Evolutionary conservation across 2,329 filamentous ascomycete species (phyloP).

Genomic region (Fusarium palustre): DNA sequence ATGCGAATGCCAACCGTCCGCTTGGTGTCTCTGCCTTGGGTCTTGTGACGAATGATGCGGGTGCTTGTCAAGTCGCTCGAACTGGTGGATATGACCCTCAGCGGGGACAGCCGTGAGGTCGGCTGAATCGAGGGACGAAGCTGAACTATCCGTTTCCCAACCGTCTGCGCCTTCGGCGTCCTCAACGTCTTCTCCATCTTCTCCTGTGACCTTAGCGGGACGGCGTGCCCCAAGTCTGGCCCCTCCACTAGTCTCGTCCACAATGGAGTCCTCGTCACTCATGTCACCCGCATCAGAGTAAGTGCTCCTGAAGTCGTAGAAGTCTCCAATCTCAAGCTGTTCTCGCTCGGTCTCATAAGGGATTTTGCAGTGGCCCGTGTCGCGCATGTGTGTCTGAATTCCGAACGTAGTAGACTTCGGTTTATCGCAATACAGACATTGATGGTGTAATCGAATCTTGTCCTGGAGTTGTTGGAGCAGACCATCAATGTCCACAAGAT

Average conservation of each 20-base stretch:
- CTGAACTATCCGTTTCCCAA: slow-evolving; percentile 95
- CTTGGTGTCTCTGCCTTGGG: slow-evolving; percentile 77
- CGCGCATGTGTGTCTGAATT: slow-evolving; percentile 95
- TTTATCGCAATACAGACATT: slow-evolving; percentile 91
- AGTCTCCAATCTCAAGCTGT: slow-evolving; percentile 93
- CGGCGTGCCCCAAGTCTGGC: slow-evolving; percentile 77
- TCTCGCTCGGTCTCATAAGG: slow-evolving; percentile 89
- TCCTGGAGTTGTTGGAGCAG: slow-evolving; percentile 81
- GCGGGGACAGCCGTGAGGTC: slow-evolving; percentile 84
- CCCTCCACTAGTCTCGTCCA: slow-evolving; percentile 63
- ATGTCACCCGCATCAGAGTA: slow-evolving; percentile 85
- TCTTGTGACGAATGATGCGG: slow-evolving; percentile 80
- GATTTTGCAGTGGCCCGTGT: slow-evolving; percentile 97
- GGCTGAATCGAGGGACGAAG: slow-evolving; percentile 87
- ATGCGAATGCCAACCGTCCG: slow-evolving; percentile 84
- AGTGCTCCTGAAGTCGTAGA: slow-evolving; percentile 95
- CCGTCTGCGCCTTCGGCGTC: slow-evolving; percentile 75
- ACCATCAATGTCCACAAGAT: slow-evolving; percentile 84
- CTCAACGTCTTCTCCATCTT: slow-evolving; percentile 62
- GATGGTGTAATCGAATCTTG: slow-evolving; percentile 82
- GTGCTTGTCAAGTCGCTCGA: slow-evolving; percentile 77
- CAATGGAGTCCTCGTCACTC: slow-evolving; percentile 62
- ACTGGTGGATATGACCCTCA: slow-evolving; percentile 76
- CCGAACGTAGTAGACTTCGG: slow-evolving; percentile 81
- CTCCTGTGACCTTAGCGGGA: slow-evolving; percentile 62